Percentiles rank a stretch among this genome's conserved stretches.
Conservation (phyloP, 2,329 filamentous ascomycete genomes). For the Emmonsiellopsis sp. region DNA sequence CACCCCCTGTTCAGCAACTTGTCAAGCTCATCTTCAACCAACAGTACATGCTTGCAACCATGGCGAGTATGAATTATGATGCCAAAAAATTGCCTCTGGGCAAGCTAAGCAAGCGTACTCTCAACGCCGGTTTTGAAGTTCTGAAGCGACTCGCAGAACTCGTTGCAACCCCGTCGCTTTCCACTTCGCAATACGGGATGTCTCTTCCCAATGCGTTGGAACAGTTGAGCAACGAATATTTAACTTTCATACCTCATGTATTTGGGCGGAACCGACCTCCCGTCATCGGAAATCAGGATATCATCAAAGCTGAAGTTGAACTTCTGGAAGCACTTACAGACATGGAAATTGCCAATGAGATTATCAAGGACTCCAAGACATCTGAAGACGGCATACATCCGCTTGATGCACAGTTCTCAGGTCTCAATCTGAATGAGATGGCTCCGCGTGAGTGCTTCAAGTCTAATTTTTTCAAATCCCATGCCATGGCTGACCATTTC, state of each 20-base stretch:
- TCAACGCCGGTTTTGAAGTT: constrained; percentile 63
- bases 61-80: constrained; percentile 36
- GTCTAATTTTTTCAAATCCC: neutral
- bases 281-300: constrained; percentile 46
- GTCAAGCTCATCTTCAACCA: constrained; percentile 79
- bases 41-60: constrained; percentile 53
- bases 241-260: constrained; percentile 70
- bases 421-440: constrained; percentile 68
- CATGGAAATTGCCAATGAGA: constrained; percentile 71
- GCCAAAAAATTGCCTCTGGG: constrained; percentile 67
- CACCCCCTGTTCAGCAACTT: constrained; percentile 53
- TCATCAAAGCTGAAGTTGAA: constrained; percentile 67
- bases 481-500: neutral
- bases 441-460: constrained; percentile 38
- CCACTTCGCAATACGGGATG: constrained; percentile 35
- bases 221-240: constrained; percentile 65
- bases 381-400: constrained; percentile 45
- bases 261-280: constrained; percentile 68
- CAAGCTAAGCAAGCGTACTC: constrained; percentile 71
- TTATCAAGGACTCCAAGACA: constrained; percentile 60
- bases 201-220: constrained; percentile 40
- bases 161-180: constrained; percentile 40
- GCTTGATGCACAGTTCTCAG: constrained; percentile 63
- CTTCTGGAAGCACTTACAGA: constrained; percentile 72
- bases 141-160: constrained; percentile 66